These are phyloP conservation scores for Fraxinus quadrangulata DNA, from an alignment of 257 asterid genomes.

Conservation along the genomic window DNA sequence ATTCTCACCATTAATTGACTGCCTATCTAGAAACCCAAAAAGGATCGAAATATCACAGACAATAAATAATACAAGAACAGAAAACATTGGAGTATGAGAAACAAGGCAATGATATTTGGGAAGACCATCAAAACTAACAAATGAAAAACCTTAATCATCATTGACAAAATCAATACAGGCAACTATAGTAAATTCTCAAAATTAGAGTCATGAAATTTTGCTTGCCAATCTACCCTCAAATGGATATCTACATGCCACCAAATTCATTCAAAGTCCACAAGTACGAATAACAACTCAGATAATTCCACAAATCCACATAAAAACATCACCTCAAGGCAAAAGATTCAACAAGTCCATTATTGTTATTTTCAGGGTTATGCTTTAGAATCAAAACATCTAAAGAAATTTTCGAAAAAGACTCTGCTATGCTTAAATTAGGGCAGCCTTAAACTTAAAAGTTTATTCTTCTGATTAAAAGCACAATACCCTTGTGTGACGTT, in stretches of 20 bases:
- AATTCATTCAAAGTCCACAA: neutral
- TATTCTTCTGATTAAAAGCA: neutral
- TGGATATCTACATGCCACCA: neutral
- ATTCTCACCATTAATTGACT: neutral
- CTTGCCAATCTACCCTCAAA: too few relatives aligned
- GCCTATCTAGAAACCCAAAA: neutral
- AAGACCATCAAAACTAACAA: neutral
- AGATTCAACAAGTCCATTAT: neutral
- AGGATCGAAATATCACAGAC: neutral
- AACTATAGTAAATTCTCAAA: neutral
- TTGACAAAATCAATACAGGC: neutral
- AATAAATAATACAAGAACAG: neutral
- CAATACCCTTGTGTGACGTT: neutral
- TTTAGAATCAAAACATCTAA: neutral
- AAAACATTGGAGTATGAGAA: neutral
- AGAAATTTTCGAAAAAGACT: too few relatives aligned
- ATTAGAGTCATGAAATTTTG: too few relatives aligned
- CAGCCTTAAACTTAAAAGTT: neutral
- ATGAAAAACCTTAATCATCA: neutral
- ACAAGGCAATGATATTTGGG: neutral
- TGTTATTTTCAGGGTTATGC: neutral
- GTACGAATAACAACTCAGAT: neutral
- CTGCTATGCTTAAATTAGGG: neutral
- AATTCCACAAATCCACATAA: neutral
- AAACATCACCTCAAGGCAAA: neutral